These are phyloP conservation scores for Piedraia hortae DNA, from an alignment of 2,329 filamentous ascomycete species.

Conservation along the genomic window DNA sequence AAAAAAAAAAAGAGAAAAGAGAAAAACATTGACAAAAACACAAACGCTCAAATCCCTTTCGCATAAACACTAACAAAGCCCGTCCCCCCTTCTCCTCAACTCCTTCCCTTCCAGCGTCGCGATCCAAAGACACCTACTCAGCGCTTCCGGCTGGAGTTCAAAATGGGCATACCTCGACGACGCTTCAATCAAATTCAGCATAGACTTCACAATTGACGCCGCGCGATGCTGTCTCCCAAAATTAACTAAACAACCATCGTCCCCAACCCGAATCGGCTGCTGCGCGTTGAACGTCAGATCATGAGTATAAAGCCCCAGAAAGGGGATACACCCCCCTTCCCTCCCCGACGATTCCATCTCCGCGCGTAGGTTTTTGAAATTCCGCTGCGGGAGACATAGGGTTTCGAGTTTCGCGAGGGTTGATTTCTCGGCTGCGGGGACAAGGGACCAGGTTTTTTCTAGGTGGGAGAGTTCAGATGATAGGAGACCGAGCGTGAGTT, in stretches of 20 bases:
- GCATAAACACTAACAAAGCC: too few relatives aligned
- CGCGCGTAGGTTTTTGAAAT: slow-evolving; percentile 47
- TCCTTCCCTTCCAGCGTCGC: slow-evolving; percentile 50
- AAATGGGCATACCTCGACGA: slow-evolving; percentile 50
- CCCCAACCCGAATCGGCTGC: slow-evolving; percentile 40
- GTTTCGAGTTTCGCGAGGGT: slow-evolving; percentile 41
- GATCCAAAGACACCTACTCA: slow-evolving; percentile 66
- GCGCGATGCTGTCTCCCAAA: slow-evolving; percentile 58
- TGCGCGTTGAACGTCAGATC: slow-evolving; percentile 62
- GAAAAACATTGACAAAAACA: too few relatives aligned
- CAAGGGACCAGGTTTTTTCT: slow-evolving; percentile 40
- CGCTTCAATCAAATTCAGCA: slow-evolving; percentile 51
- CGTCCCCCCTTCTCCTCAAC: slow-evolving; percentile 20
- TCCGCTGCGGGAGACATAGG: slow-evolving; percentile 48
- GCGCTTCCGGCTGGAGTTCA: slow-evolving; percentile 45
- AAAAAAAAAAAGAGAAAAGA: too few relatives aligned
- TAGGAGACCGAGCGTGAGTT: slow-evolving; percentile 50
- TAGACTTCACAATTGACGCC: slow-evolving; percentile 50
- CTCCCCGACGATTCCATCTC: slow-evolving; percentile 41
- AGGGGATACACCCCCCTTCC: slow-evolving; percentile 52
- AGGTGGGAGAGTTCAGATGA: slow-evolving; percentile 45
- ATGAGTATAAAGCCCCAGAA: slow-evolving; percentile 57
- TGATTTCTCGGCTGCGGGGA: slow-evolving; percentile 35
- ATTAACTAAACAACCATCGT: slow-evolving; percentile 47
- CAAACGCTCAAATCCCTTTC: too few relatives aligned